These are phyloP conservation scores for Daldinia loculata DNA, from an alignment of 495 filamentous ascomycete species.

Conservation along the genomic window DNA sequence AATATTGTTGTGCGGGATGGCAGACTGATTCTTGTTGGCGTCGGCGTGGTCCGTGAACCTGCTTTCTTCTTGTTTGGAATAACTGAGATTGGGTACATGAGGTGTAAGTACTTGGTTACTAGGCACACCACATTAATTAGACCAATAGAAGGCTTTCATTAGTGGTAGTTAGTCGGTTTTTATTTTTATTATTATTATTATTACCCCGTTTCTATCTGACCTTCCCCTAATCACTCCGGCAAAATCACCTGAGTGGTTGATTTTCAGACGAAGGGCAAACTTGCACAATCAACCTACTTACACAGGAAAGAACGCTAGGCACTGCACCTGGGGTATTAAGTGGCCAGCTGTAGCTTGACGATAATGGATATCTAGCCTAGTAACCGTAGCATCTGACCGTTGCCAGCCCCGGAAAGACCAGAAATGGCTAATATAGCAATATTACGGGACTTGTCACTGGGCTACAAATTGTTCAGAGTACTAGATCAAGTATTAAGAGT, in stretches of 20 bases:
- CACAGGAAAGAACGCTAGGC: neutral
- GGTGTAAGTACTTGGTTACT: neutral
- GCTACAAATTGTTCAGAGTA: neutral
- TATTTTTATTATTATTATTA: neutral
- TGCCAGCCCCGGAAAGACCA: neutral
- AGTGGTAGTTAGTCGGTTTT: neutral
- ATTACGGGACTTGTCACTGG: neutral
- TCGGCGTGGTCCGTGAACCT: neutral
- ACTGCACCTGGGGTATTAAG: neutral
- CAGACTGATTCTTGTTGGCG: neutral
- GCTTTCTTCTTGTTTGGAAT: neutral
- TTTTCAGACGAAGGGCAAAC: neutral
- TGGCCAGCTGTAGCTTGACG: neutral
- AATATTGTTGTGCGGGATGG: conserved; percentile 1
- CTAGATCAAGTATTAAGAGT: neutral
- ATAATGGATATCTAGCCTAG: neutral
- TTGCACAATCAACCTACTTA: neutral
- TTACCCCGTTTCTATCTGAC: neutral
- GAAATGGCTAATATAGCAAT: neutral
- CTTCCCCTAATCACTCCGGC: neutral
- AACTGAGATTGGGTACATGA: neutral
- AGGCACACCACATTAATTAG: neutral
- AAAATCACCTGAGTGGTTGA: neutral
- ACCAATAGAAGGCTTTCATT: neutral
- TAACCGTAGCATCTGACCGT: neutral